Conservation (phyloP, 768 basidiomycete genomes). For the Agaricus subrufescens region DNA sequence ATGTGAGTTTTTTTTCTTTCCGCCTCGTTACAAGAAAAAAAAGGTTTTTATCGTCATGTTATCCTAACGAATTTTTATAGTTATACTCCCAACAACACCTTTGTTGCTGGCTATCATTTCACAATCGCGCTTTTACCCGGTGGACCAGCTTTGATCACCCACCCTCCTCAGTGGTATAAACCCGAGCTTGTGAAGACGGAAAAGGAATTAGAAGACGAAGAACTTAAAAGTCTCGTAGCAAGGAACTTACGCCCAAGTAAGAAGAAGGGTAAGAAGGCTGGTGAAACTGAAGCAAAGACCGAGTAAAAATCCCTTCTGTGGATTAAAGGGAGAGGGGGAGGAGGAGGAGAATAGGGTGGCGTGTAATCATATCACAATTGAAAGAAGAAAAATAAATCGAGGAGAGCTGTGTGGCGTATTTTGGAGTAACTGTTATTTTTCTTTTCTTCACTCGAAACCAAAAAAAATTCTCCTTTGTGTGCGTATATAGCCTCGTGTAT, state of each 20-base stretch:
- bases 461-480: too few relatives aligned
- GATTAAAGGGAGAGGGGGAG: constrained; percentile 8
- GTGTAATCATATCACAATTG: not conserved
- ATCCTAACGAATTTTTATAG: constrained; percentile 26
- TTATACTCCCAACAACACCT: constrained; percentile 76
- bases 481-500: too few relatives aligned
- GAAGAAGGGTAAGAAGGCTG: constrained; percentile 84
- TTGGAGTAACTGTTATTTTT: too few relatives aligned
- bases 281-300: constrained; percentile 35
- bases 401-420: too few relatives aligned
- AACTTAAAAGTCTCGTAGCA: constrained; percentile 72
- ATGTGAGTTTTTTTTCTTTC: constrained; percentile 47
- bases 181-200: constrained; percentile 86
- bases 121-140: constrained; percentile 90
- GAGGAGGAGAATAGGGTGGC: constrained; percentile 22
- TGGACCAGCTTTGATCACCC: constrained; percentile 84
- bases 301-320: constrained; percentile 10
- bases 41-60: too few relatives aligned
- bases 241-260: constrained; percentile 83
- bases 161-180: constrained; percentile 90
- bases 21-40: not conserved
- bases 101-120: constrained; percentile 95
- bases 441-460: too few relatives aligned
- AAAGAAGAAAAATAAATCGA: too few relatives aligned
- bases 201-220: constrained; percentile 86